Evolutionary conservation across 83 land plant species (phyloP).

Genomic region (Diphasiastrum complanatum): DNA sequence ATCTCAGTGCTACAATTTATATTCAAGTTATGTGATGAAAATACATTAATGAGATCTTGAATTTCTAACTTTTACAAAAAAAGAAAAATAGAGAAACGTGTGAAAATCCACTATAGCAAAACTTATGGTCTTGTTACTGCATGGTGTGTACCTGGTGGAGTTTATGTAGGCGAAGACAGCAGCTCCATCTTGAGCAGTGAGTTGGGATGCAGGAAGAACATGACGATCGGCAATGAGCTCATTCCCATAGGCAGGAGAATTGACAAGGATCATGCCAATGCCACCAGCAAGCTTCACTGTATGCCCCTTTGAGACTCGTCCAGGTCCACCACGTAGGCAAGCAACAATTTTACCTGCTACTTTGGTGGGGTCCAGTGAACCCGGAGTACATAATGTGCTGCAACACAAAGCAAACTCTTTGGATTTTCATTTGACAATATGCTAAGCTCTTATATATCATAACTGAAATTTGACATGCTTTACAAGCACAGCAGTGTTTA

Average conservation of each 20-base stretch:
- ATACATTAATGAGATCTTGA: too few species aligned
- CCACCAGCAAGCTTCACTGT: constrained; percentile 33
- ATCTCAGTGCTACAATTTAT: too few species aligned
- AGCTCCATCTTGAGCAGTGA: constrained; percentile 28
- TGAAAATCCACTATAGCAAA: background rate
- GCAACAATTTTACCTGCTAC: constrained; percentile 39
- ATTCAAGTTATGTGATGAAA: too few species aligned
- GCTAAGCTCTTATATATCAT: too few species aligned
- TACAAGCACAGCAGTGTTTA: too few species aligned
- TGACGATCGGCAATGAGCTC: constrained; percentile 33
- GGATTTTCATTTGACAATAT: background rate
- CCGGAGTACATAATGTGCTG: constrained; percentile 21
- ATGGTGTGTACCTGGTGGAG: constrained; percentile 20
- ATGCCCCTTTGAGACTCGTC: constrained; percentile 24
- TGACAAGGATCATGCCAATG: constrained; percentile 39
- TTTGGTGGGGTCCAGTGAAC: constrained; percentile 25
- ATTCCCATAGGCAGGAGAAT: constrained; percentile 11
- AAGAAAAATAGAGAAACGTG: background rate
- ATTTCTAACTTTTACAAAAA: background rate
- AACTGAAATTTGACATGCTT: too few species aligned
- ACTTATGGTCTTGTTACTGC: background rate
- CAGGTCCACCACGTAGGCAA: constrained; percentile 21
- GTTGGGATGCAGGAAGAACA: constrained; percentile 33
- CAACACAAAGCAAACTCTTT: background rate
- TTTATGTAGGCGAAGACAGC: constrained; percentile 24